A percentile compares a stretch with the other conserved stretches of the same genome.
Conservation (phyloP, 2,329 filamentous ascomycete genomes). For the Verticillium klebahnii region DNA sequence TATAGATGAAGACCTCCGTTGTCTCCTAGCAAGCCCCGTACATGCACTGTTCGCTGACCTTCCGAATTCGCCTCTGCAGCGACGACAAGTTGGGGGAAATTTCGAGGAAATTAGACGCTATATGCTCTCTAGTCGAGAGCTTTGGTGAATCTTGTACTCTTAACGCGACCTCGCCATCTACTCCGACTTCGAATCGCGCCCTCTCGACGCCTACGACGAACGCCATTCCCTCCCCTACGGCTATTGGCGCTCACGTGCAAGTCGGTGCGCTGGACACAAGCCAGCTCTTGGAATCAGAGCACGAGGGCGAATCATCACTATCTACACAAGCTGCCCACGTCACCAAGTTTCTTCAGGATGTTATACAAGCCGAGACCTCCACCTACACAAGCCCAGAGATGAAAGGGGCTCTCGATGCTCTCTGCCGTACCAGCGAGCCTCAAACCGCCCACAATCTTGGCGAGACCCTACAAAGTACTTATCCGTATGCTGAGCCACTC, state of each 20-base stretch:
- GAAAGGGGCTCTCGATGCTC: conserved; percentile 10
- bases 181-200: conserved; percentile 5
- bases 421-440: conserved; percentile 9
- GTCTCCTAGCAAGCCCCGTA: too few species aligned
- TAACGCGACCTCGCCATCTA: conserved; percentile 2
- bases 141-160: neutral
- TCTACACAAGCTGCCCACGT: conserved; percentile 18
- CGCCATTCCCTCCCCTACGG: neutral
- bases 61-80: neutral
- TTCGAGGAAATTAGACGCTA: conserved; percentile 5
- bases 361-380: conserved; percentile 10
- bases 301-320: conserved; percentile 16
- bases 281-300: conserved; percentile 7
- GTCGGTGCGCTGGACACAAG: neutral
- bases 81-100: conserved; percentile 5
- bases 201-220: neutral
- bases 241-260: neutral
- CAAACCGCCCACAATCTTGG: conserved; percentile 3
- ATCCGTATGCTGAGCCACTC: conserved; percentile 7
- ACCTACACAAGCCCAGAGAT: conserved; percentile 15
- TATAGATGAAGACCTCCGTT: neutral
- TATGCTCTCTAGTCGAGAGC: neutral
- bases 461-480: neutral
- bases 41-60: neutral
- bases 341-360: conserved; percentile 13